Conservation (phyloP, 805 yeast species). For the Saturnispora ahearnii region DNA sequence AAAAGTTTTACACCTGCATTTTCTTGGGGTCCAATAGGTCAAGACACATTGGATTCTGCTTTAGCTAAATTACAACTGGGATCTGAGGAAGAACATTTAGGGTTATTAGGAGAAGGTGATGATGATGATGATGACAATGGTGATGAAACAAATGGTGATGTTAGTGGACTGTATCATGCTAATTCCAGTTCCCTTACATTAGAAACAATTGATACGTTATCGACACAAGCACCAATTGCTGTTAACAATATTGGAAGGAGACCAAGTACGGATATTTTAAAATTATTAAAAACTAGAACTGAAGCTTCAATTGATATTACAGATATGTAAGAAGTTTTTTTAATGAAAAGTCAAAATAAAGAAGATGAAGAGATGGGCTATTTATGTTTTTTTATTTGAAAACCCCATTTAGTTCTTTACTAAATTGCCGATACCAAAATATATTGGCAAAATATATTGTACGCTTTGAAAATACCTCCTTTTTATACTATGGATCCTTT, state of each 20-base stretch:
- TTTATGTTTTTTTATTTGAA: no score
- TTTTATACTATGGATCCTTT: no score
- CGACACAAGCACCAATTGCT: conserved; percentile 4
- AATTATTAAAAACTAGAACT: conserved; percentile 2
- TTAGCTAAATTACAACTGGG: not conserved
- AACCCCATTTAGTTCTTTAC: no score
- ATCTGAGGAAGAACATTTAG: not conserved
- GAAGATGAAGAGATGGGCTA: no score
- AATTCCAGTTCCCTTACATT: conserved; percentile 3
- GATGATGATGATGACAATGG: not conserved
- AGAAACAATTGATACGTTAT: conserved; percentile 6
- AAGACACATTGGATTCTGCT: not conserved
- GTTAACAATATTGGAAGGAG: not conserved
- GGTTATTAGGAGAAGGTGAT: not conserved
- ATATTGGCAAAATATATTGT: no score
- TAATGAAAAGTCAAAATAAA: not conserved
- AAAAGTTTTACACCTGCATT: conserved; percentile 19
- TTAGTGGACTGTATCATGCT: not conserved
- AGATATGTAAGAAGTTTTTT: not conserved
- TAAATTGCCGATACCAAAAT: no score
- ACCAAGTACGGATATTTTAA: conserved; percentile 2
- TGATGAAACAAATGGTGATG: not conserved
- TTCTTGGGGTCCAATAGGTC: conserved; percentile 3
- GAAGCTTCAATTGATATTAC: conserved; percentile 1
- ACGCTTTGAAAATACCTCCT: no score